A percentile compares a stretch with the other conserved stretches of the same genome.
Conservation (phyloP, 1,139 yeast species). For the Lodderomyces orthopsilosis region DNA sequence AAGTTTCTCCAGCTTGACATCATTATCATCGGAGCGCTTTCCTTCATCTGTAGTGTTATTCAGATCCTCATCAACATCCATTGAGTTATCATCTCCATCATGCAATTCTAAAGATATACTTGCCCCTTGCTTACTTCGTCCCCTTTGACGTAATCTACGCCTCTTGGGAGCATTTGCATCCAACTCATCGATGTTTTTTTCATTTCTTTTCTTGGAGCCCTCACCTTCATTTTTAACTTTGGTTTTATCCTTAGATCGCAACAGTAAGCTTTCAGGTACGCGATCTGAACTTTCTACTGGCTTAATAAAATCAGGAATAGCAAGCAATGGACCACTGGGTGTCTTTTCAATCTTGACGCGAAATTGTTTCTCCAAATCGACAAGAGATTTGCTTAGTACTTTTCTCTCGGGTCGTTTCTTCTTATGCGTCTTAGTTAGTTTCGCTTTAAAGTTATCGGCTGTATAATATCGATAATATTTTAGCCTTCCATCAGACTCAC, state of each 20-base stretch:
- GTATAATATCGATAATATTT: conserved; percentile 68
- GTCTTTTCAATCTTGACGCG: conserved; percentile 24
- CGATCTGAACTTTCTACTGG: too few relatives aligned
- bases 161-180: neutral
- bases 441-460: conserved; percentile 6
- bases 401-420: conserved; percentile 10
- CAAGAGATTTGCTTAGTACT: conserved; percentile 5
- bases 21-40: neutral
- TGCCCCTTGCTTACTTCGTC: neutral
- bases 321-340: conserved; percentile 21
- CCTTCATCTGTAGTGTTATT: neutral
- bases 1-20: neutral
- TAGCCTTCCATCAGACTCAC: conserved; percentile 70
- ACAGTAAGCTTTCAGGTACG: too few relatives aligned
- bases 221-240: neutral
- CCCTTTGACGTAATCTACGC: neutral
- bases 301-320: conserved; percentile 1
- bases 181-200: neutral
- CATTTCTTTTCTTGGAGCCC: neutral
- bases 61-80: conserved; percentile 1
- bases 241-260: too few relatives aligned
- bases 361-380: conserved; percentile 21
- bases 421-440: conserved; percentile 10
- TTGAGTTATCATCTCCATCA: neutral
- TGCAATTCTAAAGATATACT: neutral